Evolutionary conservation across 352 stramenopile genomes (phyloP).

Genomic region (Pythium folliculosum): DNA sequence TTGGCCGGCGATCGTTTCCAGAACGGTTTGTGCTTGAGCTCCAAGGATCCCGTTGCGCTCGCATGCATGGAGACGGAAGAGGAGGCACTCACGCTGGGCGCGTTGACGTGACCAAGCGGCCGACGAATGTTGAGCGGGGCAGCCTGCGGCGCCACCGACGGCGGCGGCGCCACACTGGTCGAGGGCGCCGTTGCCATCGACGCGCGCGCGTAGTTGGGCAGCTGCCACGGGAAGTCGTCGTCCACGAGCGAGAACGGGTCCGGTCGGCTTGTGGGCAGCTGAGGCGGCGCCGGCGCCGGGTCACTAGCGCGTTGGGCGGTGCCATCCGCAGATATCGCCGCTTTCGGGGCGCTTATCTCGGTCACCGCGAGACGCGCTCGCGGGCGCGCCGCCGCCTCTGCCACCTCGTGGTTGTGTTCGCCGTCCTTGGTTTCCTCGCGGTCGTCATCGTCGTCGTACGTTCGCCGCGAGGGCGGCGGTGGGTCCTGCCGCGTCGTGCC

Average conservation of each 20-base stretch:
- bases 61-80: not conserved
- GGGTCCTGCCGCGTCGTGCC: not conserved
- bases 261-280: slow-evolving; percentile 1
- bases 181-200: not conserved
- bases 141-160: not conserved
- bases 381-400: too few relatives aligned
- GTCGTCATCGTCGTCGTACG: not conserved
- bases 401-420: too few relatives aligned
- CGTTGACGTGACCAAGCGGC: slow-evolving; percentile 12
- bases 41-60: not conserved
- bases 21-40: slow-evolving; percentile 26
- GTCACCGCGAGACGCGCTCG: too few relatives aligned
- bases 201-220: slow-evolving; percentile 26
- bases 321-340: too few relatives aligned
- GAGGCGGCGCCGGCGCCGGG: not conserved
- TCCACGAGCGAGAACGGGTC: slow-evolving; percentile 27
- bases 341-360: too few relatives aligned
- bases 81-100: not conserved
- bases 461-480: not conserved
- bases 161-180: not conserved
- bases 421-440: not conserved
- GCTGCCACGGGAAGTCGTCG: slow-evolving; percentile 31
- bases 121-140: slow-evolving; percentile 23
- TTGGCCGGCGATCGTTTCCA: slow-evolving; percentile 19
- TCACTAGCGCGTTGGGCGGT: not conserved